Evolutionary conservation across 148 eudicot genomes (phyloP).

Genomic region (Oxyria digyna): DNA sequence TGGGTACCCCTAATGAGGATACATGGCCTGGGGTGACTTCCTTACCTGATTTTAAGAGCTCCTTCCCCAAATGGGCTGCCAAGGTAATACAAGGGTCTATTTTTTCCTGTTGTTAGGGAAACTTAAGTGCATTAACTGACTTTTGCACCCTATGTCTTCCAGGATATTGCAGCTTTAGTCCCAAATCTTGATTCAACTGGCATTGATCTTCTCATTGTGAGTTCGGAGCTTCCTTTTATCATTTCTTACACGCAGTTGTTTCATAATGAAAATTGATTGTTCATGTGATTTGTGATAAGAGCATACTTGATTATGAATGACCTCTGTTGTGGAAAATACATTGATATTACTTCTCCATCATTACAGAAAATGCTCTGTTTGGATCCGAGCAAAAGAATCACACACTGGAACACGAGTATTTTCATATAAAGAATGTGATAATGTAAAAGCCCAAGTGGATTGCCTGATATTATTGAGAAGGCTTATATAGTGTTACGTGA

Average conservation of each 20-base stretch:
- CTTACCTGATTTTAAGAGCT: constrained; percentile 75
- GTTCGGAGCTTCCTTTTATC: constrained; percentile 16
- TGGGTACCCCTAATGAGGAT: constrained; percentile 93
- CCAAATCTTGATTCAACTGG: constrained; percentile 77
- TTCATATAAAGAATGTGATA: no score
- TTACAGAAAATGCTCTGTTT: constrained; percentile 85
- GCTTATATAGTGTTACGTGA: no score
- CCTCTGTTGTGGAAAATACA: neutral
- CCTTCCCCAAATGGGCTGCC: constrained; percentile 78
- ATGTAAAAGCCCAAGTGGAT: no score
- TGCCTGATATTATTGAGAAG: no score
- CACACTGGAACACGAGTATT: constrained; percentile 92
- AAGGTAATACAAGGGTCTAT: constrained; percentile 29
- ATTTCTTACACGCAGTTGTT: neutral
- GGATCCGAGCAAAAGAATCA: constrained; percentile 87
- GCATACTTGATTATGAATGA: neutral
- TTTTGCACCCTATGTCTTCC: constrained; percentile 17
- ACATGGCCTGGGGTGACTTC: constrained; percentile 96
- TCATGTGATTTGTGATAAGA: neutral
- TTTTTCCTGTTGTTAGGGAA: neutral
- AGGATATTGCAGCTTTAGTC: constrained; percentile 68
- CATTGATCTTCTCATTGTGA: constrained; percentile 69
- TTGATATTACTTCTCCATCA: neutral
- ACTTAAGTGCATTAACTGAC: neutral
- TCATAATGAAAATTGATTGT: neutral